phyloP scores from a whole-genome alignment of 805 yeast genomes.

The Kazachstania viticola region DNA sequence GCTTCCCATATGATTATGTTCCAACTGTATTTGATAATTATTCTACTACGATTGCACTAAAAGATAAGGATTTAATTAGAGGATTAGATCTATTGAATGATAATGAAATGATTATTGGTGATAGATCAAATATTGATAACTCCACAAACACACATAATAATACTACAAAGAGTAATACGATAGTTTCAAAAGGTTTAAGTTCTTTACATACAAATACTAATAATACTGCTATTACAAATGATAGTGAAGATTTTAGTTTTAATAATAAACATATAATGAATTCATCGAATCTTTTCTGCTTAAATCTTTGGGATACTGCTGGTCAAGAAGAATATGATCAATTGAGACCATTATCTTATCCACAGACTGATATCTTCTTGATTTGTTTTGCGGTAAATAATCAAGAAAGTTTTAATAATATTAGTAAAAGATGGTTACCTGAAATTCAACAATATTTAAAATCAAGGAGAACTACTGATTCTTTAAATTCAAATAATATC shows the following conservation, averaged over 20 bases:
- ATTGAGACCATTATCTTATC: slow-evolving; percentile 75
- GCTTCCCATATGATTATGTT: slow-evolving; percentile 83
- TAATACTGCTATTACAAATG: not conserved
- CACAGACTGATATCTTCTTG: slow-evolving; percentile 78
- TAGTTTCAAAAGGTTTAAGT: too few species aligned
- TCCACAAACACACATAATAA: not conserved
- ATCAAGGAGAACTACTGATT: too few species aligned
- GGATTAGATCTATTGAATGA: too few species aligned
- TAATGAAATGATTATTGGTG: not conserved
- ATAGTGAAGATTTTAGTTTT: too few species aligned
- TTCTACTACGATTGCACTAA: slow-evolving; percentile 60
- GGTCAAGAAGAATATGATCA: slow-evolving; percentile 88
- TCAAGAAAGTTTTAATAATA: slow-evolving; percentile 69
- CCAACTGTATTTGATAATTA: slow-evolving; percentile 90
- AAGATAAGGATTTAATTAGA: too few species aligned
- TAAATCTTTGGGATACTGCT: slow-evolving; percentile 90
- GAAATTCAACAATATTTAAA: slow-evolving; percentile 37
- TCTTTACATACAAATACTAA: slow-evolving; percentile 25
- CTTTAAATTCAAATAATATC: not conserved
- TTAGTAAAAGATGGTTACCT: slow-evolving; percentile 71
- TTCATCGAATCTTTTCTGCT: slow-evolving; percentile 55
- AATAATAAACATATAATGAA: too few species aligned
- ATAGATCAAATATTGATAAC: too few species aligned
- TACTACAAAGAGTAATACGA: too few species aligned
- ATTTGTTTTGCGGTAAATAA: slow-evolving; percentile 76